Conservation (phyloP, 2,329 filamentous ascomycete genomes). For the Fonsecaea nubica region DNA sequence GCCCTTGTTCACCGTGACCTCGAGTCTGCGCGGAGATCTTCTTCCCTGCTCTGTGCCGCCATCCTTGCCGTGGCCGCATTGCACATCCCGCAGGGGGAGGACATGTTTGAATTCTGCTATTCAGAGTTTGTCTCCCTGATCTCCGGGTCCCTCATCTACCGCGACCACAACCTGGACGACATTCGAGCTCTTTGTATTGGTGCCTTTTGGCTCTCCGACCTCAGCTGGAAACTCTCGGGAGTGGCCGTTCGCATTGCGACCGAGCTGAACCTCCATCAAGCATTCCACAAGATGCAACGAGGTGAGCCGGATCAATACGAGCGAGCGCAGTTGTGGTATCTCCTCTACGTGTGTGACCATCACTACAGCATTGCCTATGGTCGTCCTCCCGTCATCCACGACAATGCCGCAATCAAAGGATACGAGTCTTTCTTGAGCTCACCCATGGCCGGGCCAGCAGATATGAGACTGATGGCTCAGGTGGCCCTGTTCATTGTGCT, state of each 20-base stretch:
- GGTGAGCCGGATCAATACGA: slow-evolving; percentile 59
- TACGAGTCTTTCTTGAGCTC: slow-evolving; percentile 62
- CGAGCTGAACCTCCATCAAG: slow-evolving; percentile 62
- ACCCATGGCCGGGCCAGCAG: slow-evolving; percentile 58
- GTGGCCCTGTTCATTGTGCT: slow-evolving; percentile 65
- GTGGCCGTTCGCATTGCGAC: slow-evolving; percentile 64
- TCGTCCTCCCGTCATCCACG: slow-evolving; percentile 63
- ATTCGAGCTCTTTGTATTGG: slow-evolving; percentile 65
- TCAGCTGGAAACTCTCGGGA: slow-evolving; percentile 67
- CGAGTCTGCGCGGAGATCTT: slow-evolving; percentile 59
- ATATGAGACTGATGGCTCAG: slow-evolving; percentile 63
- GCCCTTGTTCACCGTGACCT: slow-evolving; percentile 58
- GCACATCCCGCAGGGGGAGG: slow-evolving; percentile 61
- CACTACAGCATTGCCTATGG: slow-evolving; percentile 69
- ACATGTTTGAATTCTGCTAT: slow-evolving; percentile 61
- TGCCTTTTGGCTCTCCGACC: slow-evolving; percentile 66
- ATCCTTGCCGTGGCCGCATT: slow-evolving; percentile 64
- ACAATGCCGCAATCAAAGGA: slow-evolving; percentile 63
- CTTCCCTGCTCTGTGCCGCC: slow-evolving; percentile 60
- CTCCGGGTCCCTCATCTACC: slow-evolving; percentile 62
- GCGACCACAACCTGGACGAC: slow-evolving; percentile 63
- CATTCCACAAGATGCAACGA: slow-evolving; percentile 56
- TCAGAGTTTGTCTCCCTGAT: slow-evolving; percentile 63
- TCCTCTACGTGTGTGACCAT: slow-evolving; percentile 69
- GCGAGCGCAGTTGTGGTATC: slow-evolving; percentile 65